phyloP scores from a whole-genome alignment of 106 monocot species.

The Dendrobium huoshanense region DNA sequence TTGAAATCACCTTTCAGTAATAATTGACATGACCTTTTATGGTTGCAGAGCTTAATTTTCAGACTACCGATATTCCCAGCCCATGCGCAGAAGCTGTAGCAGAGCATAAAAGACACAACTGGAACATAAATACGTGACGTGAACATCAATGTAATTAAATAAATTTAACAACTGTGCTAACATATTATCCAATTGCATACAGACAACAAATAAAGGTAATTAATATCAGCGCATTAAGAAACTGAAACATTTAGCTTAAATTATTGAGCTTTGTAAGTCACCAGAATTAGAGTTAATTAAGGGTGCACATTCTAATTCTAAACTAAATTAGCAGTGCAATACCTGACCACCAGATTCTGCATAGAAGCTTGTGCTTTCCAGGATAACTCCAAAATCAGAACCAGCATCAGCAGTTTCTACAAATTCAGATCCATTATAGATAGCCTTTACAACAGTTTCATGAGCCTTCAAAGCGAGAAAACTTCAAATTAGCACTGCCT shows the following conservation, averaged over 20 bases:
- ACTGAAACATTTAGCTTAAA: background rate
- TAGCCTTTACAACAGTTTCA: constrained; percentile 80
- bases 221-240: constrained; percentile 1
- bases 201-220: background rate
- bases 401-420: constrained; percentile 33
- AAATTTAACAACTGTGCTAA: background rate
- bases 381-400: constrained; percentile 67
- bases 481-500: background rate
- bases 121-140: background rate
- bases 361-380: constrained; percentile 93
- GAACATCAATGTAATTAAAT: background rate
- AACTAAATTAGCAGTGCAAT: background rate
- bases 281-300: no score
- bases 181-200: background rate
- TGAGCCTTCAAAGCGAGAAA: constrained; percentile 45
- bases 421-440: constrained; percentile 74
- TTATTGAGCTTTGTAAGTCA: background rate
- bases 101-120: background rate
- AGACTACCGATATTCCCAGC: background rate
- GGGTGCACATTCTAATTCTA: background rate
- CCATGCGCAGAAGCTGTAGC: background rate
- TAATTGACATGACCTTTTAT: background rate
- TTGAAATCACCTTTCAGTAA: background rate
- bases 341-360: constrained; percentile 99
- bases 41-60: background rate